These are phyloP conservation scores for Grosmannia penicillata DNA, from an alignment of 2,329 filamentous ascomycete species.

Conservation along the genomic window DNA sequence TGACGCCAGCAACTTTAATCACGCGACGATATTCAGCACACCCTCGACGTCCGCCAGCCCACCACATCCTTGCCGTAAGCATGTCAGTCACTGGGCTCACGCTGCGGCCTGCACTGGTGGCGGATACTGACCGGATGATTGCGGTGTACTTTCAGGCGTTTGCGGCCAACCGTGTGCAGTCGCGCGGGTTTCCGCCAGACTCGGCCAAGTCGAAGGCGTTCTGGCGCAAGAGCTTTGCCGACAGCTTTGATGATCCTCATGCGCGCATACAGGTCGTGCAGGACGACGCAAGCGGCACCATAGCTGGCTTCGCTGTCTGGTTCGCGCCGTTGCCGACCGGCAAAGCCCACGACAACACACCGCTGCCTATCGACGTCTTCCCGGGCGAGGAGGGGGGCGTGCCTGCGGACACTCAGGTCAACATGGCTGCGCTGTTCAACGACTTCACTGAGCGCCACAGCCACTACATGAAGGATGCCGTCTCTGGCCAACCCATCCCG, in stretches of 20 bases:
- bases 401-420: conserved; percentile 24
- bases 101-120: conserved; percentile 23
- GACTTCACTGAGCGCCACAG: conserved; percentile 19
- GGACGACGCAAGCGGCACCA: conserved; percentile 1
- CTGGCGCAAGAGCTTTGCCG: conserved; percentile 19
- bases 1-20: too few species aligned
- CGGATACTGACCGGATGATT: conserved; percentile 25
- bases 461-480: too few species aligned
- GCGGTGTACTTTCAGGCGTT: conserved; percentile 32
- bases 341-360: conserved; percentile 10
- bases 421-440: conserved; percentile 19
- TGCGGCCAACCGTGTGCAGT: conserved; percentile 19
- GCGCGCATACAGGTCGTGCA: conserved; percentile 25
- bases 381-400: conserved; percentile 22
- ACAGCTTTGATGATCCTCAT: conserved; percentile 24
- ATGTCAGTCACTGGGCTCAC: too few species aligned
- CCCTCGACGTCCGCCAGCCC: too few species aligned
- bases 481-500: conserved; percentile 9
- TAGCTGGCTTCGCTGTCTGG: conserved; percentile 36
- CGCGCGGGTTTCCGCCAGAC: conserved; percentile 21
- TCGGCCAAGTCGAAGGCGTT: conserved; percentile 15
- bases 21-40: too few species aligned
- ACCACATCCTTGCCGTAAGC: too few species aligned
- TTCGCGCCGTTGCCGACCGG: conserved; percentile 10
- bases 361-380: conserved; percentile 19